Conservation (phyloP, 2,329 filamentous ascomycete genomes). For the Arthrobotrys entomopaga region DNA sequence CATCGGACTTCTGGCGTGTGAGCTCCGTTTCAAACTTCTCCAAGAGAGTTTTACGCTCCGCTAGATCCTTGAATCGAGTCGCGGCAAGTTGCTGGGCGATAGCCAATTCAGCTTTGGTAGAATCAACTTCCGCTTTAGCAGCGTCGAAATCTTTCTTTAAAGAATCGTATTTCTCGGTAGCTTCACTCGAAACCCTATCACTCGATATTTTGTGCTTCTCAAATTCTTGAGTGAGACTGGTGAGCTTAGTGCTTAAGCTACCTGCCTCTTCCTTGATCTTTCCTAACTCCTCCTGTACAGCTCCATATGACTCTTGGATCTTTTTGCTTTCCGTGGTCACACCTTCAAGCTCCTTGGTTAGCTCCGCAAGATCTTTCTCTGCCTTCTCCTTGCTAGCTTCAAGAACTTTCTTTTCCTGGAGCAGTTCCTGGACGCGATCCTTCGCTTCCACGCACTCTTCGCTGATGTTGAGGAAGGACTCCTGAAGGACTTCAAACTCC, state of each 20-base stretch:
- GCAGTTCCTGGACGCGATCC: slow-evolving; percentile 72
- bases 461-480: slow-evolving; percentile 81
- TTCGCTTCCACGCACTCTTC: slow-evolving; percentile 86
- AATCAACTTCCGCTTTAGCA: slow-evolving; percentile 74
- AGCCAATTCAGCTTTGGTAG: slow-evolving; percentile 82
- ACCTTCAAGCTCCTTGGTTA: slow-evolving; percentile 52
- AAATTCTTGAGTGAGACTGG: slow-evolving; percentile 36
- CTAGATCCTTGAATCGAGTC: slow-evolving; percentile 85
- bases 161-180: slow-evolving; percentile 61
- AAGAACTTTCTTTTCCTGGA: slow-evolving; percentile 54
- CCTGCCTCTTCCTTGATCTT: slow-evolving; percentile 57
- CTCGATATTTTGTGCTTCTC: slow-evolving; percentile 36
- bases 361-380: slow-evolving; percentile 73
- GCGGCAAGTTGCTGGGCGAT: slow-evolving; percentile 88
- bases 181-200: slow-evolving; percentile 65
- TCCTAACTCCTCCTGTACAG: slow-evolving; percentile 58
- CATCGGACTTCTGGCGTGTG: slow-evolving; percentile 79
- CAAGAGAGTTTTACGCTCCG: slow-evolving; percentile 79
- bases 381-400: slow-evolving; percentile 65
- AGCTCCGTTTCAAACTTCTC: slow-evolving; percentile 89
- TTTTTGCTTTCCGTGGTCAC: slow-evolving; percentile 54
- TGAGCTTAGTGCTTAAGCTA: slow-evolving; percentile 60
- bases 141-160: slow-evolving; percentile 71
- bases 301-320: slow-evolving; percentile 59
- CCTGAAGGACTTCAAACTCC: slow-evolving; percentile 84